Percentiles rank a stretch among this genome's conserved stretches.
These are phyloP conservation scores for Russula earlei DNA, from an alignment of 768 basidiomycete genomes.

Conservation along the genomic window DNA sequence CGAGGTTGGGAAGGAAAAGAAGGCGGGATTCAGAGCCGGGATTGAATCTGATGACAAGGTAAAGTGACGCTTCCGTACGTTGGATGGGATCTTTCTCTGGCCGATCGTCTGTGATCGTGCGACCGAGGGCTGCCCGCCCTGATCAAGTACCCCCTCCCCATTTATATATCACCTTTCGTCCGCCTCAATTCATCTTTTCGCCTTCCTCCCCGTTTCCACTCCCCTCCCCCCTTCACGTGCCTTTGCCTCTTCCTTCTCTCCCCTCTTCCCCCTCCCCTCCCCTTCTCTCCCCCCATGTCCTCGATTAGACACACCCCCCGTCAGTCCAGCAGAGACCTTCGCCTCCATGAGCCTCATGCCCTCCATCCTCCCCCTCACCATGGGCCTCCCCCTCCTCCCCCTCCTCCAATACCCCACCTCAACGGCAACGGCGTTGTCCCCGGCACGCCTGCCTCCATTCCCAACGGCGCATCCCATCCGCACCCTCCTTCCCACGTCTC, in stretches of 20 bases:
- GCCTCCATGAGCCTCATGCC: constrained; percentile 50
- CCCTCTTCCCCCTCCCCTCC: not conserved
- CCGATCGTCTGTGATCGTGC: constrained; percentile 60
- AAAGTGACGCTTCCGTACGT: constrained; percentile 20
- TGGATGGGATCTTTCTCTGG: constrained; percentile 24
- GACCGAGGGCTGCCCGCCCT: constrained; percentile 35
- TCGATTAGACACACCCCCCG: constrained; percentile 48
- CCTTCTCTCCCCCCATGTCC: constrained; percentile 51
- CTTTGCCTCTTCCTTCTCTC: constrained; percentile 20
- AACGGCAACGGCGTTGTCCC: constrained; percentile 44
- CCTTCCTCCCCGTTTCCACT: constrained; percentile 26
- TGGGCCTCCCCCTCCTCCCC: constrained; percentile 34
- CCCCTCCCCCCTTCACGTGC: constrained; percentile 25
- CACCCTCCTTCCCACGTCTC: constrained; percentile 32
- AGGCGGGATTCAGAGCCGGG: constrained; percentile 21
- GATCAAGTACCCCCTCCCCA: constrained; percentile 35
- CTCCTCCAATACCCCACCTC: constrained; percentile 37
- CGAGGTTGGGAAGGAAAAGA: constrained; percentile 45
- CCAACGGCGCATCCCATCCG: constrained; percentile 36
- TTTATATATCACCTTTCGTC: constrained; percentile 21
- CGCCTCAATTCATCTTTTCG: constrained; percentile 22
- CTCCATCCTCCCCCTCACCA: constrained; percentile 36
- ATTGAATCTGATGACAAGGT: constrained; percentile 23
- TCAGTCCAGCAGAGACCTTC: constrained; percentile 49
- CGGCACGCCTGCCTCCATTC: constrained; percentile 32